Evolutionary conservation across 1,284 basidiomycete species (phyloP), one percentile per base, ranked within the genome.

Genomic region (Hypsizygus ulmarius): DNA sequence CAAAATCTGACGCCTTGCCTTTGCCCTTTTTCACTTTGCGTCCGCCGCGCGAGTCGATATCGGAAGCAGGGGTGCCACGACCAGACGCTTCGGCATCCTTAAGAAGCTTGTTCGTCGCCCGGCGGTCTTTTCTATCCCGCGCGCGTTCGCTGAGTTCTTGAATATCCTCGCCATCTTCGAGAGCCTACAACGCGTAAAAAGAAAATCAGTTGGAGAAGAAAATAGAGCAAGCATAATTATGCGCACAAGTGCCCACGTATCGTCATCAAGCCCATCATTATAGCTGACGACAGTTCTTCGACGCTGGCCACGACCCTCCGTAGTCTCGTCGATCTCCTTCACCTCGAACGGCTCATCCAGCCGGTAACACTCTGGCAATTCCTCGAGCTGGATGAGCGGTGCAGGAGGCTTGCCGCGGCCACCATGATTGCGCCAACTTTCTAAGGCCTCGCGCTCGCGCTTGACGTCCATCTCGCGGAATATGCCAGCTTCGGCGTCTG

Each of bases 341-440:
- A 70, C 68, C 47, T 85, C 84, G 62, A 91, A 90, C 2, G 85
- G 86, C 68, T 86, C 87, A 59, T 93, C 91, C 2, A 71, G 84
- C 59, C 87, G 89, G 67, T 98, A 99, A 64, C 93, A 92, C 35
- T 92, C 84, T 0, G 97, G 96, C 27, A 99, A 78, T 65, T 99
- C 97, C 44, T 87, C 86, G 43, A 97, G 78, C 55, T 88, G 81
- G 64, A 99, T 92, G 34, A 99, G 81, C 0, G 80, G 79, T 43
- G 75, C 79, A 0, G 92, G 93, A 0, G 87, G 81, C 54, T 82
- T 90, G 29, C 87, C 87, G n/a, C 84, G 81, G 59, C 90, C 79
- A 30, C 93, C 93, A 5, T 75, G 68, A 5, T 81, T 77, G 43
- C 81, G 81, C 93, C 94, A 97, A 15, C 69, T 70, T 37, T 84